phyloP scores from a whole-genome alignment of 768 basidiomycete genomes.

The Amanita polypyramis region DNA sequence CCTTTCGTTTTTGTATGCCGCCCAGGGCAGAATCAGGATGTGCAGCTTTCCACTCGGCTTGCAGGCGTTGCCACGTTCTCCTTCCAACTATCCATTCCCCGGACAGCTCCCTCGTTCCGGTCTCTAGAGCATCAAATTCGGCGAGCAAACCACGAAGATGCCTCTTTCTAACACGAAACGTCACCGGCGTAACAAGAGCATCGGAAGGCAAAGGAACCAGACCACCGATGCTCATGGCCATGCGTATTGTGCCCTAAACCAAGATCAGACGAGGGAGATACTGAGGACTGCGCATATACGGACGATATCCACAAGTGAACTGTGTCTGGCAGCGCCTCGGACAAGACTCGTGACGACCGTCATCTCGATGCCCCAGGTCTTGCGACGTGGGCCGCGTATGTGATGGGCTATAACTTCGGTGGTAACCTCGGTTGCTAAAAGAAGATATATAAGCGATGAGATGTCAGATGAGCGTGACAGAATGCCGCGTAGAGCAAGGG shows the following conservation, averaged over 20 bases:
- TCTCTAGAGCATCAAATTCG: constrained; percentile 64
- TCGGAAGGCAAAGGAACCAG: constrained; percentile 84
- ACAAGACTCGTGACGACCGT: constrained; percentile 80
- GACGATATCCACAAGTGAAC: constrained; percentile 76
- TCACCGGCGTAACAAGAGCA: constrained; percentile 90
- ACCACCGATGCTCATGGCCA: constrained; percentile 69
- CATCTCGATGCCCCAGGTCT: constrained; percentile 94
- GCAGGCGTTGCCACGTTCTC: constrained; percentile 79
- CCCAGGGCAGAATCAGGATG: constrained; percentile 13
- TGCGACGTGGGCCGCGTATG: constrained; percentile 78
- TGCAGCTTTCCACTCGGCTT: constrained; percentile 67
- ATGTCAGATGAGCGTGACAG: neutral
- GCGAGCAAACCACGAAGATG: constrained; percentile 72
- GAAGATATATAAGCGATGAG: neutral
- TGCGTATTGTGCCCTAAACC: constrained; percentile 37
- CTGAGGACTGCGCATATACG: constrained; percentile 15
- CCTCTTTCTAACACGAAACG: constrained; percentile 70
- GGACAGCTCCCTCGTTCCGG: constrained; percentile 68
- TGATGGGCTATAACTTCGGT: constrained; percentile 69
- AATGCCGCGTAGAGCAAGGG: neutral
- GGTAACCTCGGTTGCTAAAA: constrained; percentile 36
- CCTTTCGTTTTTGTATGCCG: constrained; percentile 31
- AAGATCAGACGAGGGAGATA: constrained; percentile 2
- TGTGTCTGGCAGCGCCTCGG: constrained; percentile 74
- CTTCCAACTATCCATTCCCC: constrained; percentile 98